Percentiles rank a stretch among this genome's conserved stretches.
phyloP scores from a whole-genome alignment of 768 basidiomycete genomes.

The Xerocomellus chrysenteron region DNA sequence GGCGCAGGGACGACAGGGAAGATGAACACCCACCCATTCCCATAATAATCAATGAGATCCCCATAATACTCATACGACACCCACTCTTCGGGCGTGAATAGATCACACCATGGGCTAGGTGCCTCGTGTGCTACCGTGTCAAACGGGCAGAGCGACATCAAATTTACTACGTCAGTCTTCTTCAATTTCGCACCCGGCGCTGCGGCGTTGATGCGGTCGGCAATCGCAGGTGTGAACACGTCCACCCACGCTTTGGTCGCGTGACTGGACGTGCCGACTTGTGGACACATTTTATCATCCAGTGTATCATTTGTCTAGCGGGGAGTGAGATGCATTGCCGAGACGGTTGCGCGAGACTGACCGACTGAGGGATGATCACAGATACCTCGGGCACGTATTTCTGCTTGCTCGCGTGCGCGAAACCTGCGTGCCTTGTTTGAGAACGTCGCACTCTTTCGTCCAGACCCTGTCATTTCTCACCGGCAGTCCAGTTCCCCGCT shows the following conservation, averaged over 20 bases:
- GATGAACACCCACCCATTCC: conserved; percentile 50
- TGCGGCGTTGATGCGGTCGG: conserved; percentile 51
- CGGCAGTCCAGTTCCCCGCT: conserved; percentile 65
- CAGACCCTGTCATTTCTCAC: conserved; percentile 30
- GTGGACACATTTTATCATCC: conserved; percentile 62
- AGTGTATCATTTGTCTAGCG: conserved; percentile 59
- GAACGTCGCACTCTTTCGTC: not conserved
- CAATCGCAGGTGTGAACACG: conserved; percentile 53
- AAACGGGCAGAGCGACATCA: conserved; percentile 76
- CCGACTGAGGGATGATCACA: conserved; percentile 57
- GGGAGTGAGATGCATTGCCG: not conserved
- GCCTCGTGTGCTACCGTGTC: conserved; percentile 54
- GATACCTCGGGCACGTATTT: conserved; percentile 45
- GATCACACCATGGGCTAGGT: conserved; percentile 61
- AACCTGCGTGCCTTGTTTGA: conserved; percentile 22
- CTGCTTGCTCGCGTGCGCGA: conserved; percentile 49
- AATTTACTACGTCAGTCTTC: conserved; percentile 48
- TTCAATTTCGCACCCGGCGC: conserved; percentile 64
- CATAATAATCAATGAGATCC: conserved; percentile 76
- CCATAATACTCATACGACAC: conserved; percentile 59
- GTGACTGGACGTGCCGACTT: conserved; percentile 40
- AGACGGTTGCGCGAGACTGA: conserved; percentile 25
- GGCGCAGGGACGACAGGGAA: no score
- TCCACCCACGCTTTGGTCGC: conserved; percentile 51
- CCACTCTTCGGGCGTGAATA: conserved; percentile 65